A percentile compares a stretch with the other conserved stretches of the same genome.
Evolutionary conservation across 2,329 filamentous ascomycete species (phyloP).

Genomic region (Grosmannia penicillata): DNA sequence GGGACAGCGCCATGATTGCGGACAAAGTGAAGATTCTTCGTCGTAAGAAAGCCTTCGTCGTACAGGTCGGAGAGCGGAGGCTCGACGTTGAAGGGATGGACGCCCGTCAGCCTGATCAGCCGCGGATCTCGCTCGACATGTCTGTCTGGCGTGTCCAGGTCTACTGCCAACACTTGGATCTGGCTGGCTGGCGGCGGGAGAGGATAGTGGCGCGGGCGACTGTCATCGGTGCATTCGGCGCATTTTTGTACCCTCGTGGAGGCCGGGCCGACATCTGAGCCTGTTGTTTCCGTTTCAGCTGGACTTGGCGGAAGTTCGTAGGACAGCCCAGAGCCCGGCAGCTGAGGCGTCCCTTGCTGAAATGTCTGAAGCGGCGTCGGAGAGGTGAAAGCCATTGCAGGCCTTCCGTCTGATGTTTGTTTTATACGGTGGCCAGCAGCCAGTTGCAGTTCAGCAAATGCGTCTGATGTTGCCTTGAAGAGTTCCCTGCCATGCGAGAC

Average conservation of each 20-base stretch:
- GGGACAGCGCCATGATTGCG: slow-evolving; percentile 81
- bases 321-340: not conserved
- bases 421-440: not conserved
- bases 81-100: slow-evolving; percentile 86
- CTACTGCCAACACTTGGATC: slow-evolving; percentile 53
- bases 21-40: slow-evolving; percentile 80
- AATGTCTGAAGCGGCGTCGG: not conserved
- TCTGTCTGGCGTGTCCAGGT: slow-evolving; percentile 36
- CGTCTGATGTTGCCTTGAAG: too few relatives aligned
- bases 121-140: slow-evolving; percentile 70
- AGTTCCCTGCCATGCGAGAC: too few relatives aligned
- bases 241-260: not conserved
- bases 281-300: slow-evolving; percentile 1
- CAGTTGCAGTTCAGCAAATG: too few relatives aligned
- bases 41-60: slow-evolving; percentile 71
- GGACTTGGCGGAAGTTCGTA: slow-evolving; percentile 5
- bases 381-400: not conserved
- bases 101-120: slow-evolving; percentile 72
- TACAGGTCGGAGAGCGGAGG: slow-evolving; percentile 66
- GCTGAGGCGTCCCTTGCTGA: too few relatives aligned
- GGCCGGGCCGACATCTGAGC: not conserved
- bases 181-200: slow-evolving; percentile 52
- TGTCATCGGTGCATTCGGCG: not conserved
- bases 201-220: slow-evolving; percentile 29
- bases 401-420: not conserved